Percentiles rank a stretch among this genome's conserved stretches.
These are phyloP conservation scores for Fennellomyces sp. DNA, from an alignment of 371 early-diverging fungal genomes.

Conservation along the genomic window DNA sequence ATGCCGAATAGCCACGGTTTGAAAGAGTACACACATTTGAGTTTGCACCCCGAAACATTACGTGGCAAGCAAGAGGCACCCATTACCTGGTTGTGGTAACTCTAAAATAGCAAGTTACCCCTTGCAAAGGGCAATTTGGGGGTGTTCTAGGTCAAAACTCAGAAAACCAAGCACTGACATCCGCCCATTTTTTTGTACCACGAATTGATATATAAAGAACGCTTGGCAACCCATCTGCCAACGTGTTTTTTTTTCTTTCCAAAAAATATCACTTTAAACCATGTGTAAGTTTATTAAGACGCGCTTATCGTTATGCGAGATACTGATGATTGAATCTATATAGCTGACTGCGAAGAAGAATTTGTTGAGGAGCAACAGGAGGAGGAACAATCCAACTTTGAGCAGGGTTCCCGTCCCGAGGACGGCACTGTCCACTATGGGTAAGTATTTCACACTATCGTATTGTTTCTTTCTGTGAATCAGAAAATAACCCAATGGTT, in stretches of 20 bases:
- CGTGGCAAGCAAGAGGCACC: background rate
- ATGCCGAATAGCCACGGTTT: conserved; percentile 2
- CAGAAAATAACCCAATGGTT: too few species aligned
- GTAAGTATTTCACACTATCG: background rate
- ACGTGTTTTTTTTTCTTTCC: background rate
- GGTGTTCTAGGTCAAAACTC: too few species aligned
- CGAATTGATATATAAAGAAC: background rate
- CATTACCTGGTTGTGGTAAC: background rate
- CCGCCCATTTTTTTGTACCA: background rate
- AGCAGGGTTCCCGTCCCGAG: conserved; percentile 3
- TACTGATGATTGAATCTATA: background rate
- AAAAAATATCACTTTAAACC: background rate
- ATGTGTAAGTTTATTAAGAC: background rate
- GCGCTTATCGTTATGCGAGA: too few species aligned
- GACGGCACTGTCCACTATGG: conserved; percentile 2
- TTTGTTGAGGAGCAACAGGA: background rate
- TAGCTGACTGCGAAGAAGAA: background rate
- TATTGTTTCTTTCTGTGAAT: too few species aligned
- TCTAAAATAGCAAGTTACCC: background rate
- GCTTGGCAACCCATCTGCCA: background rate
- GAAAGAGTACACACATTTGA: background rate
- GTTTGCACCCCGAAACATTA: background rate
- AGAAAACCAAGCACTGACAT: background rate
- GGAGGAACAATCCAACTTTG: background rate
- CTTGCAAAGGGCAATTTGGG: too few species aligned